Evolutionary conservation across 495 filamentous ascomycete genomes (phyloP), one percentile per base, ranked within the genome.

Genomic region (Sordaria brevicollis): DNA sequence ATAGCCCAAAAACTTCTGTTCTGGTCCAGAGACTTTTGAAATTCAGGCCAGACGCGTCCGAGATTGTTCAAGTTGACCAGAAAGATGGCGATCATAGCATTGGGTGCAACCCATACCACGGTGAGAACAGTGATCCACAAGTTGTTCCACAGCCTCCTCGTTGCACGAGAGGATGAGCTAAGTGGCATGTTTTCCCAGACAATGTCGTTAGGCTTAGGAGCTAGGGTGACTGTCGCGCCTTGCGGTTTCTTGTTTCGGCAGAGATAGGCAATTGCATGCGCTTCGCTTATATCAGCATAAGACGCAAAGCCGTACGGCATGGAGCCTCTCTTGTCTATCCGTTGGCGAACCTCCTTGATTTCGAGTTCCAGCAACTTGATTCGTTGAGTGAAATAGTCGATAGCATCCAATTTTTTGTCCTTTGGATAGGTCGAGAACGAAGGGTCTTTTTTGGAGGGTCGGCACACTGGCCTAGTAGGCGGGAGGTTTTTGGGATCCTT

Each of bases 251-350:
- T 96, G 25, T 89, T 91, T 68, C 89, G 89, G 33, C 91, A 85
- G 11, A 88, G 86, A 81, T 91, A 94, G 13, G 94, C 95, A 71
- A 96, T 92, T 8, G 88, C 87, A 76, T 99, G 95, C 3, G 96
- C 93, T 62, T 94, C 91, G 38, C 89, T 86, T 67, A 98, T 96
- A 66, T 87, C 89, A 35, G 93, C 89, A 81, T 93, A 98, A 71
- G 92, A 96, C 9, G 95, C 93, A 79, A 99, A 99, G 1, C 95
- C 95, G 79, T 92, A 99, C 1, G 92, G 86, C 86, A 96, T 91
- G 35, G 93, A 88, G 74, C 93, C 91, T 36, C 94, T 88, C 76
- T 89, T 92, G 77, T 98, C 94, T 38, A 98, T 88, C 3, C 87
- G 89, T 15, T 88, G 86, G 25, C 95, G 88, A 1, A 92, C 89